phyloP scores from a whole-genome alignment of 176 grass and related monocot genomes.

The Miscanthus lutarioriparius region DNA sequence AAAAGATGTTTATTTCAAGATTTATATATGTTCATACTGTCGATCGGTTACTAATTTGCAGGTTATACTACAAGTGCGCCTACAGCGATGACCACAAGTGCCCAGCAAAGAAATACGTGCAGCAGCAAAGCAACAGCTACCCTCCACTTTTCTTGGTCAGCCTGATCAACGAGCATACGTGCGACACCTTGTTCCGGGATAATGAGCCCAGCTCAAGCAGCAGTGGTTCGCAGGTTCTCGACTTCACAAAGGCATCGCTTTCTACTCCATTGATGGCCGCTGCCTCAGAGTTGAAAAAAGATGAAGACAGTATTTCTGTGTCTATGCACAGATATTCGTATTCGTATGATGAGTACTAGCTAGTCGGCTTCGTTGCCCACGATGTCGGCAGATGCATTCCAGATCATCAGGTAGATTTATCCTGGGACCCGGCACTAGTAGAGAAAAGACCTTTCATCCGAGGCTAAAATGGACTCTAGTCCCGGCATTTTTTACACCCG shows the following conservation, averaged over 20 bases:
- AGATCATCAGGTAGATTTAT: conserved; percentile 4
- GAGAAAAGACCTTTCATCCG: too few species aligned
- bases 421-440: background rate
- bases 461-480: too few species aligned
- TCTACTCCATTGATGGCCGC: background rate
- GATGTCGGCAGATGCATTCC: background rate
- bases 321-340: background rate
- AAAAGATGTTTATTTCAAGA: background rate
- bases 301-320: background rate
- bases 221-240: conserved; percentile 14
- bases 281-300: too few species aligned
- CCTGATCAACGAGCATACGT: conserved; percentile 42
- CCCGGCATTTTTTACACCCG: too few species aligned
- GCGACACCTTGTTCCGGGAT: conserved; percentile 25
- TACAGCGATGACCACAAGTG: conserved; percentile 42
- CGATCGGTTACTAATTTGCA: conserved; percentile 26
- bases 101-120: conserved; percentile 51
- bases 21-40: background rate
- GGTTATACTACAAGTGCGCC: conserved; percentile 54
- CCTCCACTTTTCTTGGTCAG: conserved; percentile 36
- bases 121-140: conserved; percentile 25
- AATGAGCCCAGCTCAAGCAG: conserved; percentile 24
- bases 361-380: background rate
- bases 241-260: conserved; percentile 36
- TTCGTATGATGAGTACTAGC: conserved; percentile 2